Percentiles rank a stretch among this genome's conserved stretches.
Conservation (phyloP, 345 rosid genomes). For the Alliaria petiolata region DNA sequence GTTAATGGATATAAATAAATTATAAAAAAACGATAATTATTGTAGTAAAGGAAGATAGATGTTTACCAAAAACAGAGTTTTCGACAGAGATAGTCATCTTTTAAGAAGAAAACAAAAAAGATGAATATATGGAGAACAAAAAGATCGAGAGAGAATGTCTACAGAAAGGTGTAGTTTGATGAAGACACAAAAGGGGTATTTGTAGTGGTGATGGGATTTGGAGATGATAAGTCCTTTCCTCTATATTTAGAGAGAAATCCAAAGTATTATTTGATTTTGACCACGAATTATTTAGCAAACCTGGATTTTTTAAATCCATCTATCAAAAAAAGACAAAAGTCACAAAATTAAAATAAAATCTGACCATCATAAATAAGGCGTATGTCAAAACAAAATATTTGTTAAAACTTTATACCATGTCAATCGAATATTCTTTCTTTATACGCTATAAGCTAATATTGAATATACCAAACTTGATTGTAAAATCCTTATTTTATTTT, state of each 20-base stretch:
- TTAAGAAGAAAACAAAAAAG: neutral
- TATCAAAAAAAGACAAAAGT: neutral
- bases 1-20: too few relatives aligned
- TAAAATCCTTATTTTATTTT: neutral
- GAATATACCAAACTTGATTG: neutral
- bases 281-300: slow-evolving; percentile 24
- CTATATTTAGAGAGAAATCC: slow-evolving; percentile 42
- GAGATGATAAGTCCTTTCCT: slow-evolving; percentile 30
- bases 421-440: neutral
- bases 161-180: neutral
- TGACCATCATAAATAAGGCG: neutral
- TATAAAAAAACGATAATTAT: too few relatives aligned
- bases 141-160: slow-evolving; percentile 5
- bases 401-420: neutral
- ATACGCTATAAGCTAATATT: too few relatives aligned
- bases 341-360: neutral
- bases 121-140: neutral
- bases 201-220: slow-evolving; percentile 29
- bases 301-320: neutral
- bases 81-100: slow-evolving; percentile 51
- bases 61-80: slow-evolving; percentile 45
- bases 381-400: neutral
- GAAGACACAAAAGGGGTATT: slow-evolving; percentile 20
- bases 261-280: slow-evolving; percentile 37
- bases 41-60: too few relatives aligned